A percentile compares a stretch with the other conserved stretches of the same genome.
Evolutionary conservation across 257 asterid genomes (phyloP).

Genomic region (Galeopsis tetrahit): DNA sequence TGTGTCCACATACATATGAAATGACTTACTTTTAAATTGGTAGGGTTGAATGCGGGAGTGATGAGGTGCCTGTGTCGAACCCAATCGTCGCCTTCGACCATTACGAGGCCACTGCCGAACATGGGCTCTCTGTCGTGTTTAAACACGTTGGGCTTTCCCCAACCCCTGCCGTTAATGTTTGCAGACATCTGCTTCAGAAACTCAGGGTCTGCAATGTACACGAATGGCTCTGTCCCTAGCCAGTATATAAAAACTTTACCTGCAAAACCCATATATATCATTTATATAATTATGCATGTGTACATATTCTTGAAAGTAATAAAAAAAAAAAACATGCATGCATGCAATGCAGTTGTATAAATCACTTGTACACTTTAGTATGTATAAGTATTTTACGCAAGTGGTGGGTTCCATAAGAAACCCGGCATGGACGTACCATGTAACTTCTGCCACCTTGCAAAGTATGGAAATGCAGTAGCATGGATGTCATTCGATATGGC

Average conservation of each 20-base stretch:
- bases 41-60: conserved; percentile 81
- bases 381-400: too few species aligned
- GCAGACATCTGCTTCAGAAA: conserved; percentile 67
- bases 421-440: too few species aligned
- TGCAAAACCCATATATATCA: conserved; percentile 38
- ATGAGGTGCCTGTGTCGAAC: conserved; percentile 77
- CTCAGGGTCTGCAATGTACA: conserved; percentile 83
- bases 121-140: conserved; percentile 84
- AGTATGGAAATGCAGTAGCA: conserved; percentile 67
- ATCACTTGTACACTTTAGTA: too few species aligned
- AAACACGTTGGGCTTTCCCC: conserved; percentile 93
- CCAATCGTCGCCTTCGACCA: conserved; percentile 97
- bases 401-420: too few species aligned
- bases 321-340: too few species aligned
- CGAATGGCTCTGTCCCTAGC: conserved; percentile 91
- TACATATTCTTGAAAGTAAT: too few species aligned
- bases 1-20: too few species aligned
- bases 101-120: conserved; percentile 83
- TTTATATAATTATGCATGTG: too few species aligned
- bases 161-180: conserved; percentile 63
- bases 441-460: conserved; percentile 69
- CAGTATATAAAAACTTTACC: conserved; percentile 84
- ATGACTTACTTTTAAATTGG: conserved; percentile 91
- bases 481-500: conserved; percentile 65
- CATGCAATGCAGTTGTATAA: too few species aligned